These are phyloP conservation scores for Funneliformis geosporum DNA, from an alignment of 192 early-diverging fungal genomes.

Conservation along the genomic window DNA sequence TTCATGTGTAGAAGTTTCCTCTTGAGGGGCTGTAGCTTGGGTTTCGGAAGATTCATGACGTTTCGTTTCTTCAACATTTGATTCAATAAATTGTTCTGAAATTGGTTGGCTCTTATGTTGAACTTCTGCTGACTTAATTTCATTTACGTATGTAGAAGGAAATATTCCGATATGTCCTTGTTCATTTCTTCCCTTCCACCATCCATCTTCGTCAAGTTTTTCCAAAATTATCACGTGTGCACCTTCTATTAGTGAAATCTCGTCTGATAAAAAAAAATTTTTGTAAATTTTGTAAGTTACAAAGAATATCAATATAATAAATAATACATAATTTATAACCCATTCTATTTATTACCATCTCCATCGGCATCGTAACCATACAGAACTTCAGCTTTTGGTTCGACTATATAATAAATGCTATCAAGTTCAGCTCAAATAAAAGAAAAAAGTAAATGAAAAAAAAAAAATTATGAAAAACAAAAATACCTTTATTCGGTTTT, in stretches of 20 bases:
- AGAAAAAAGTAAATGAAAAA: not conserved
- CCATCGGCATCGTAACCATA: conserved; percentile 51
- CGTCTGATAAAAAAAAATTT: conserved; percentile 42
- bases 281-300: not conserved
- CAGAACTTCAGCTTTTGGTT: conserved; percentile 48
- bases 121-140: conserved; percentile 41
- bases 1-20: not conserved
- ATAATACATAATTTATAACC: not conserved
- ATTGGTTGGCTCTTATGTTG: not conserved
- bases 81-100: not conserved
- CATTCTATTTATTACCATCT: conserved; percentile 37
- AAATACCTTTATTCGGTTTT: conserved; percentile 5
- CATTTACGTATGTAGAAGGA: conserved; percentile 56
- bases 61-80: not conserved
- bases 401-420: not conserved
- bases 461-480: not conserved
- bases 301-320: not conserved
- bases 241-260: conserved; percentile 49
- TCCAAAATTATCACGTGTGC: conserved; percentile 48
- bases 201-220: conserved; percentile 49
- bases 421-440: not conserved
- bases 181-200: conserved; percentile 59
- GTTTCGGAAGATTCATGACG: not conserved
- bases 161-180: conserved; percentile 55
- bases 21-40: not conserved